Conservation (phyloP, 192 early-diverging fungal species). For the Umbelopsis ramanniana region DNA sequence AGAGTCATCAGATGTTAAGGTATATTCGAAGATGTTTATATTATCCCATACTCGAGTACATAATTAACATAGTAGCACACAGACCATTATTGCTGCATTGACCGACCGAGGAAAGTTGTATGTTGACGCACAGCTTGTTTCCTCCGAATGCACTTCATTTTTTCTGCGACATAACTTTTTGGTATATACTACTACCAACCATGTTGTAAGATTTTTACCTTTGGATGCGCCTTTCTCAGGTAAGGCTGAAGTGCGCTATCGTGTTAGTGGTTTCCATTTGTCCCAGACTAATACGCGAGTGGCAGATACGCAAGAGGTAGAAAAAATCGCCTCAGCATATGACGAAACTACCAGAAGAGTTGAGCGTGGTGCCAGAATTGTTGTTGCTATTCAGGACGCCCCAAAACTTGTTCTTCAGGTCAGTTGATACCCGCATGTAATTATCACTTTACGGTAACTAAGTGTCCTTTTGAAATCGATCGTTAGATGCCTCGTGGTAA, state of each 20-base stretch:
- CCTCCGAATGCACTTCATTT: conserved; percentile 85
- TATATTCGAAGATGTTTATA: not conserved
- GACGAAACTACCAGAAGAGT: conserved; percentile 76
- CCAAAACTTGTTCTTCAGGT: conserved; percentile 75
- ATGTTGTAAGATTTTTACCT: conserved; percentile 77
- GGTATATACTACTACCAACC: conserved; percentile 84
- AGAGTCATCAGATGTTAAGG: not conserved
- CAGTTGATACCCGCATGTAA: not conserved
- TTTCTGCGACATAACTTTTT: conserved; percentile 81
- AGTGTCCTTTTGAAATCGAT: conserved; percentile 24
- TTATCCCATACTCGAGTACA: not conserved
- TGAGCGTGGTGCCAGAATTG: conserved; percentile 92
- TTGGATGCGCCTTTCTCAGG: conserved; percentile 39
- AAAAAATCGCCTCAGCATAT: conserved; percentile 51
- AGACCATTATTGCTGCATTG: conserved; percentile 70
- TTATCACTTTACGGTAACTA: no score
- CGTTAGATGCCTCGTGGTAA: conserved; percentile 96
- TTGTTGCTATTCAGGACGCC: conserved; percentile 71
- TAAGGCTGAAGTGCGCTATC: conserved; percentile 1
- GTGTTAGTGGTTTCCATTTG: no score
- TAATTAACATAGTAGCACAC: not conserved
- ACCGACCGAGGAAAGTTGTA: conserved; percentile 85
- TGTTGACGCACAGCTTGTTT: conserved; percentile 69
- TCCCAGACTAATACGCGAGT: not conserved
- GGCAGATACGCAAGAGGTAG: conserved; percentile 25